Base-by-base conservation (phyloP, 2,329 filamentous ascomycete genomes). In the Metarhizium humberi region DNA sequence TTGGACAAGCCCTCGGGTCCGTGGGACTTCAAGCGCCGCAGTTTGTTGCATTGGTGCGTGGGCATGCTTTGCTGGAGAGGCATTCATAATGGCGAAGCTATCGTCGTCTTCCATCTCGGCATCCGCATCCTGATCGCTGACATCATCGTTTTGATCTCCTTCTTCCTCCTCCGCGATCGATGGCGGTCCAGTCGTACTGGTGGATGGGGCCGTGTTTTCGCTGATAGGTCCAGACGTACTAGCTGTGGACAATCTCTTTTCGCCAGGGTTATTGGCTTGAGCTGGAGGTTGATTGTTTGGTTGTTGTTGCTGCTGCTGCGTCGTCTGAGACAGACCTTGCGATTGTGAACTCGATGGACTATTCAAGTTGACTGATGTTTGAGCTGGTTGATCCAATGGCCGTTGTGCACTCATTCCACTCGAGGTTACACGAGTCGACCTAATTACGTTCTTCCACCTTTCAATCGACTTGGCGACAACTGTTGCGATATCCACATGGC, bases 381-480 rank as follows among this genome's bases (percentile, higher is more conserved):
- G 57, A 8, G 62, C 56, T 47, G 65, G 32, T 51, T 73, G 71
- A 18, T 77, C 74, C 13, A 85, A 65, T 2, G 76, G 61, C 48
- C 72, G 73, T 59, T 85, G 82, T 3, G 74, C 71, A 51, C 69
- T 68, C 69, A 84, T 74, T 18, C 79, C 78, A 16, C 59, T 60
- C n/a, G 63, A 62, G 3, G 69, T 66, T 4, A 69, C 70, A 45
- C 80, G 73, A 2, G 75, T 71, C 6, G 79, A 75, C n/a, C 75
- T 70, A 13, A 86, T 78, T 16, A 85, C 80, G 4, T 70, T 73
- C 67, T 83, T 86, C 83, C 83, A 86, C 34, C 81, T 74, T 47
- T 80, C 77, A 56, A 86, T 83, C 2, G 77, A 77, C n/a, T 73
- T 71, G 6, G 78, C 69, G 6, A 84, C 75, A 42, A 81, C 64